Evolutionary conservation across 306 rosid genomes (phyloP).

Genomic region (Pachyrhizus erosus): DNA sequence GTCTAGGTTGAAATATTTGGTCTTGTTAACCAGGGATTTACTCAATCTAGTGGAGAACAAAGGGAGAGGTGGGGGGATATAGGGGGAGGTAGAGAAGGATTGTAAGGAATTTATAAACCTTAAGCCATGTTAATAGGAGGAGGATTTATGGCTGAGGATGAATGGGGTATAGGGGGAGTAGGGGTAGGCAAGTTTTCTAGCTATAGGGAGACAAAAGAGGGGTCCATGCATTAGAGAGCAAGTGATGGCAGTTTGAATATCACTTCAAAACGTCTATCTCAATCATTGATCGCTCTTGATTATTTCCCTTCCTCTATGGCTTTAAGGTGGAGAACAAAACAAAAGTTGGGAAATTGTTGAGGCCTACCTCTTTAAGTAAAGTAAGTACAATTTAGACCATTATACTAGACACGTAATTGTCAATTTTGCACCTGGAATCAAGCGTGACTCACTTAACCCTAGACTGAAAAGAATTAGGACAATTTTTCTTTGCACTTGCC

Average conservation of each 20-base stretch:
- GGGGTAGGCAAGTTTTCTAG: slow-evolving; percentile 32
- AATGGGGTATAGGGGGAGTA: neutral
- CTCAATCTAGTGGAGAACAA: slow-evolving; percentile 41
- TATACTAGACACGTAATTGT: slow-evolving; percentile 13
- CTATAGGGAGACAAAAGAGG: slow-evolving; percentile 58
- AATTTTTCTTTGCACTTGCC: neutral
- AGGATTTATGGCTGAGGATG: slow-evolving; percentile 38
- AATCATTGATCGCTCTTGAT: slow-evolving; percentile 31
- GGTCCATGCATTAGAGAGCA: slow-evolving; percentile 53
- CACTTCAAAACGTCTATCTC: slow-evolving; percentile 41
- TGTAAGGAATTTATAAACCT: slow-evolving; percentile 29
- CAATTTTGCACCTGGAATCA: slow-evolving; percentile 8
- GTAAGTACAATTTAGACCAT: slow-evolving; percentile 22
- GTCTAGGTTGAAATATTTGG: slow-evolving; percentile 35
- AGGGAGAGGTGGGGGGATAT: neutral
- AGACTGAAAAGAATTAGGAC: neutral
- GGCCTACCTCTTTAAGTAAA: slow-evolving; percentile 45
- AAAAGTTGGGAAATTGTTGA: slow-evolving; percentile 36
- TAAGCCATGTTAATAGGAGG: neutral
- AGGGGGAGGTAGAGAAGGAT: neutral
- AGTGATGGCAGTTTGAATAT: slow-evolving; percentile 51
- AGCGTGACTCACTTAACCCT: neutral
- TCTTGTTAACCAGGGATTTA: slow-evolving; percentile 24
- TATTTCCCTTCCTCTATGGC: slow-evolving; percentile 14
- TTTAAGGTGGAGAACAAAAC: slow-evolving; percentile 35